A percentile compares a stretch with the other conserved stretches of the same genome.
Conservation (phyloP, 768 basidiomycete species). For the Candolleomyces aberdarensis region DNA sequence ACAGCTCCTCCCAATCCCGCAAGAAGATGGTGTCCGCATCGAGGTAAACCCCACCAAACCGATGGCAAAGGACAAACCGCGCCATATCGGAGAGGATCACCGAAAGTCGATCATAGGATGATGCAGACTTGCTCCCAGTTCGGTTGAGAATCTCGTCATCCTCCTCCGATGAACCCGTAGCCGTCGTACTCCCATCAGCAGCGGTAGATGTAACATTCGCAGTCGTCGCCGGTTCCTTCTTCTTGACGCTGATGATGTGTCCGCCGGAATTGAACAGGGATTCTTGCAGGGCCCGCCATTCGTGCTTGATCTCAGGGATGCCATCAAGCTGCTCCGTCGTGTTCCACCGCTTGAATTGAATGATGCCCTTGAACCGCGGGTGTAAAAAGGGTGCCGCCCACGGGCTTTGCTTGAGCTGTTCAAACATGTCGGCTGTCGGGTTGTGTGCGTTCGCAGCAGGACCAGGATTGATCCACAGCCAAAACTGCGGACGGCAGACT, state of each 20-base stretch:
- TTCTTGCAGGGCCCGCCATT: slow-evolving; percentile 74
- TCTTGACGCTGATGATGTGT: slow-evolving; percentile 61
- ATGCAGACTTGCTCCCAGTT: slow-evolving; percentile 83
- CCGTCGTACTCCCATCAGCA: slow-evolving; percentile 50
- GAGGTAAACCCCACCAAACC: slow-evolving; percentile 91
- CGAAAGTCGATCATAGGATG: slow-evolving; percentile 85
- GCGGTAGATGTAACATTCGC: slow-evolving; percentile 28
- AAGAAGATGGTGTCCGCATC: slow-evolving; percentile 92
- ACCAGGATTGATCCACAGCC: slow-evolving; percentile 96
- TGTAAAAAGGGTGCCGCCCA: slow-evolving; percentile 95
- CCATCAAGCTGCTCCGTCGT: slow-evolving; percentile 94
- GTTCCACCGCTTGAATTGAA: slow-evolving; percentile 95
- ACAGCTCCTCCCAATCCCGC: slow-evolving; percentile 95
- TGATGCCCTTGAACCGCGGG: slow-evolving; percentile 80
- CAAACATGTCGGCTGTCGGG: slow-evolving; percentile 84
- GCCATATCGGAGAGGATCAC: slow-evolving; percentile 96
- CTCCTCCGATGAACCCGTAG: slow-evolving; percentile 26
- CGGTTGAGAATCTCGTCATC: slow-evolving; percentile 65
- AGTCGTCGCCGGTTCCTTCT: slow-evolving; percentile 14
- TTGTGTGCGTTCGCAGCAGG: slow-evolving; percentile 84
- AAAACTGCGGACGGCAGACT: slow-evolving; percentile 86
- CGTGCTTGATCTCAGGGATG: slow-evolving; percentile 79
- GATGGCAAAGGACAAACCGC: slow-evolving; percentile 91
- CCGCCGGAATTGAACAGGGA: slow-evolving; percentile 88
- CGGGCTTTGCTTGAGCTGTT: slow-evolving; percentile 70